Conservation (phyloP, 306 rosid species). For the Glycine tomentella region DNA sequence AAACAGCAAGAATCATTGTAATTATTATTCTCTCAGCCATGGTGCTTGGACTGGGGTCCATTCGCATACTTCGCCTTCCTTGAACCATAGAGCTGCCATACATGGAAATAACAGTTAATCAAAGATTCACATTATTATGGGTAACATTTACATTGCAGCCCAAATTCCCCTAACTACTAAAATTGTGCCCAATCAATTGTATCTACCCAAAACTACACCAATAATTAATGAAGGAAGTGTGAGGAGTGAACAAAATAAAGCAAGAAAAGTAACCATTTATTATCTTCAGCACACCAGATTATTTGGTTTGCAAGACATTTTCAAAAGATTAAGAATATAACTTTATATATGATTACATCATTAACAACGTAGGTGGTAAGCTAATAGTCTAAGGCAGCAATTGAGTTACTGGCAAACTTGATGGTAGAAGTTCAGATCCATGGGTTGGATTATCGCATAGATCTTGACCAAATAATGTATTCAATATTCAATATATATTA, state of each 20-base stretch:
- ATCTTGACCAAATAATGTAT: conserved; percentile 3
- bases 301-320: conserved; percentile 29
- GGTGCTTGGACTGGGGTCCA: conserved; percentile 80
- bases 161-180: too few species aligned
- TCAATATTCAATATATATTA: not conserved
- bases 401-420: conserved; percentile 17
- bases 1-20: conserved; percentile 39
- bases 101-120: conserved; percentile 34
- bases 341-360: conserved; percentile 5
- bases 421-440: not conserved
- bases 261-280: not conserved
- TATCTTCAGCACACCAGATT: not conserved
- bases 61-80: conserved; percentile 78
- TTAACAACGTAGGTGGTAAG: conserved; percentile 5
- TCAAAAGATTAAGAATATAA: conserved; percentile 9
- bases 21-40: conserved; percentile 80
- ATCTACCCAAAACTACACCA: too few species aligned
- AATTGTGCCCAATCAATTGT: too few species aligned
- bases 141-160: too few species aligned
- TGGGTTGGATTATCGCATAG: not conserved
- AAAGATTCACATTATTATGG: not conserved
- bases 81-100: conserved; percentile 88
- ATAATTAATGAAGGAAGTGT: too few species aligned
- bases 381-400: conserved; percentile 21
- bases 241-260: not conserved